phyloP scores from a whole-genome alignment of 2,329 filamentous ascomycete genomes.

The Penicillium rolfsii region DNA sequence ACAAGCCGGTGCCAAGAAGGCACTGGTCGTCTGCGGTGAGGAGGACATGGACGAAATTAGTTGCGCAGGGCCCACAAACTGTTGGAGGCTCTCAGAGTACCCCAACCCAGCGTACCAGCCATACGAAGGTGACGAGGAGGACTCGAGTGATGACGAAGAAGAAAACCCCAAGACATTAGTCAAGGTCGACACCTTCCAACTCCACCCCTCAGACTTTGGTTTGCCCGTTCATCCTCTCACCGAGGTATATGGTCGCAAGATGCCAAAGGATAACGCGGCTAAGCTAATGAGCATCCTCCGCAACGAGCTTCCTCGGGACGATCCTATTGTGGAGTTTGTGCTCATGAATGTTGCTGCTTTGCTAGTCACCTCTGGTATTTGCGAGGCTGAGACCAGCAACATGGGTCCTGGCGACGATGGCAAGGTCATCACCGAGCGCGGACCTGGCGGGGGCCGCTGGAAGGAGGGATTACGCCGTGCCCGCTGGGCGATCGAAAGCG shows the following conservation, averaged over 20 bases:
- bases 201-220: slow-evolving; percentile 87
- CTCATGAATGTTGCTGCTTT: slow-evolving; percentile 91
- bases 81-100: slow-evolving; percentile 74
- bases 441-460: slow-evolving; percentile 86
- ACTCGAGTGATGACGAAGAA: slow-evolving; percentile 45
- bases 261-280: slow-evolving; percentile 81
- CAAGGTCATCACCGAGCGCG: slow-evolving; percentile 76
- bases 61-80: slow-evolving; percentile 83
- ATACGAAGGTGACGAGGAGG: slow-evolving; percentile 48
- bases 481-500: slow-evolving; percentile 83
- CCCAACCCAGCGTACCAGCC: slow-evolving; percentile 50
- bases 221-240: slow-evolving; percentile 72
- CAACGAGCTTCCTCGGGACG: slow-evolving; percentile 71
- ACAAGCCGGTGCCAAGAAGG: slow-evolving; percentile 76
- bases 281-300: slow-evolving; percentile 78
- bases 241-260: slow-evolving; percentile 81
- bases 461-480: slow-evolving; percentile 91
- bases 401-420: slow-evolving; percentile 83
- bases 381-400: slow-evolving; percentile 76
- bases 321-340: slow-evolving; percentile 91
- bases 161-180: slow-evolving; percentile 49
- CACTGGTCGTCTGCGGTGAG: slow-evolving; percentile 86
- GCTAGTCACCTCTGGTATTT: slow-evolving; percentile 82
- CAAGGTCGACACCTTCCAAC: slow-evolving; percentile 73
- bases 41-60: slow-evolving; percentile 96